These are phyloP conservation scores for Amanita muscaria DNA, from an alignment of 768 basidiomycete species.

Conservation along the genomic window DNA sequence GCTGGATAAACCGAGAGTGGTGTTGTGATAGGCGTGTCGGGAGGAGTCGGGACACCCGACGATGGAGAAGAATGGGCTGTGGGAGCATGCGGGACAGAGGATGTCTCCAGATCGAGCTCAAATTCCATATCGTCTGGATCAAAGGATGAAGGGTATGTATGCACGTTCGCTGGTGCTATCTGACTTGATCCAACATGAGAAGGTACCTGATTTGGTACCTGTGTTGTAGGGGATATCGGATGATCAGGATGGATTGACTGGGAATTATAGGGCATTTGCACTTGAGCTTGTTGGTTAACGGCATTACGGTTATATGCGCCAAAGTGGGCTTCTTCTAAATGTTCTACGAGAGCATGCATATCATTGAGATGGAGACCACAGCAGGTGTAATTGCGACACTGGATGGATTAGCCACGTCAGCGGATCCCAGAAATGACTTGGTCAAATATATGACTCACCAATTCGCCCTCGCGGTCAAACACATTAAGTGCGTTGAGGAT, in stretches of 20 bases:
- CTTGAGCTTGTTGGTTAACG: constrained; percentile 27
- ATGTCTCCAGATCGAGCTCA: constrained; percentile 47
- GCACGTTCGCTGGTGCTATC: constrained; percentile 12
- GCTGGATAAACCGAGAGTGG: constrained; percentile 34
- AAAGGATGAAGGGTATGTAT: constrained; percentile 38
- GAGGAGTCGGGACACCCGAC: constrained; percentile 34
- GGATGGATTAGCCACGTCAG: constrained; percentile 2
- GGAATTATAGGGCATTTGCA: constrained; percentile 41
- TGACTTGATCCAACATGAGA: constrained; percentile 12
- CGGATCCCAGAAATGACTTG: not conserved
- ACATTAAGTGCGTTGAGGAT: constrained; percentile 60
- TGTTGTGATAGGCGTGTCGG: constrained; percentile 46
- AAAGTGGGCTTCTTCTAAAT: constrained; percentile 88
- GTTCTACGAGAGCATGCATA: constrained; percentile 66
- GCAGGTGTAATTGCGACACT: constrained; percentile 87
- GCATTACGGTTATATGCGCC: constrained; percentile 47
- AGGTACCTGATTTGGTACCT: constrained; percentile 15
- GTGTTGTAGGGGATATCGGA: constrained; percentile 18
- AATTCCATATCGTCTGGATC: constrained; percentile 82
- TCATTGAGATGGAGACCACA: constrained; percentile 66
- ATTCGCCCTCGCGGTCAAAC: constrained; percentile 64
- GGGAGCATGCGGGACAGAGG: constrained; percentile 12
- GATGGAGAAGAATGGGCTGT: constrained; percentile 30
- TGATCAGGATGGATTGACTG: constrained; percentile 23
- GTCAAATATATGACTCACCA: constrained; percentile 38